Evolutionary conservation across 768 basidiomycete species (phyloP), one percentile per base, ranked within the genome.

Genomic region (Lactarius sanguifluus): DNA sequence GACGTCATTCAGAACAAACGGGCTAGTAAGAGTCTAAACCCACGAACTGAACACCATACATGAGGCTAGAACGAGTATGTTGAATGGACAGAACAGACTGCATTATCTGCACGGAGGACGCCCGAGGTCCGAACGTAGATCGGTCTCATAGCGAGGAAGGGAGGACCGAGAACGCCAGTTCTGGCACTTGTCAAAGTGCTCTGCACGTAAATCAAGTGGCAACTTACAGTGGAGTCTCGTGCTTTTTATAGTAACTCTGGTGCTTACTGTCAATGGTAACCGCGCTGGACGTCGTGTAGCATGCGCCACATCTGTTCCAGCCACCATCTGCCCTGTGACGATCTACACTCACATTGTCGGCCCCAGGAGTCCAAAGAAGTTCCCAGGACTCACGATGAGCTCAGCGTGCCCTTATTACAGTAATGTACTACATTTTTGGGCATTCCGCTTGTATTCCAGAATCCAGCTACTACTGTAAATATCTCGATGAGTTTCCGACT

Each of bases 381-480:
- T 41, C 16, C 41, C 41, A 36, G 8, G 12, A 36, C 36, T 38
- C 36, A 34, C 9, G 32, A 32, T 7, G 32, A 32, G 32, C 32
- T 6, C 32, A 34, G 34, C 34, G 34, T 34, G 9, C 34, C 34
- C 34, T 34, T 34, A 34, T 32, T 32, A 32, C 7, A 8, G 32
- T 34, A 32, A 32, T 5, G 61, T 61, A 25, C 59, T 54, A 15
- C 59, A 65, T 50, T 61, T 59, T 18, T 61, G 64, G 34, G 52
- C 59, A 10, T 61, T 61, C 54, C 64, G 64, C 32, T 47, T 61
- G 54, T 65, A 60, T 28, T 60, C 59, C 64, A 61, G 36, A 38
- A 38, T 38, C 36, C 36, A 38, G 61, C 55, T 41, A 45, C 20
- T 3, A n/a, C n/a, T n/a, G n/a, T n/a, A 8, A n/a, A 45, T 45